Conservation (phyloP, 306 rosid genomes). For the Quercus aquifolioides region DNA sequence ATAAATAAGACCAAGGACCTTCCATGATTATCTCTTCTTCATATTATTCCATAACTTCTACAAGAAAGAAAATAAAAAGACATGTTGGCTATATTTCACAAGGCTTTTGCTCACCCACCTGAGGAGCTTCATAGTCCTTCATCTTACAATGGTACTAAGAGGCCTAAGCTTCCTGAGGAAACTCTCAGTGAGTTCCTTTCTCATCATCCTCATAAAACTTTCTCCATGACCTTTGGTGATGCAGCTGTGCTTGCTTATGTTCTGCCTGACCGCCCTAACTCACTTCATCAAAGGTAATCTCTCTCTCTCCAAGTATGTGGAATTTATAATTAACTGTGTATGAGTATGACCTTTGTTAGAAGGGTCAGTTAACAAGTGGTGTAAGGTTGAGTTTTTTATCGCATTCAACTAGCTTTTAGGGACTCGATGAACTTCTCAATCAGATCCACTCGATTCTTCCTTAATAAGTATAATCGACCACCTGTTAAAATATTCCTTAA, state of each 20-base stretch:
- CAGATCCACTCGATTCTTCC: too few species aligned
- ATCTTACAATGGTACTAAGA: conserved; percentile 60
- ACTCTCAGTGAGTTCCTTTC: conserved; percentile 71
- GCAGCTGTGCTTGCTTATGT: conserved; percentile 90
- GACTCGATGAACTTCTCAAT: too few species aligned
- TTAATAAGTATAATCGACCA: too few species aligned
- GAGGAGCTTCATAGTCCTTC: conserved; percentile 94
- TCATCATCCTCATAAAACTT: conserved; percentile 60
- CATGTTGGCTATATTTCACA: conserved; percentile 90
- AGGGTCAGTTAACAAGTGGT: too few species aligned
- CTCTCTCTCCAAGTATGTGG: not conserved
- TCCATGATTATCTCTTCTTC: not conserved
- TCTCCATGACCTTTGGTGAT: conserved; percentile 64
- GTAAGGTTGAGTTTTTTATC: too few species aligned
- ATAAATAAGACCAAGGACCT: conserved; percentile 11
- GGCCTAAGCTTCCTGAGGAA: conserved; percentile 81
- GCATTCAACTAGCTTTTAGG: too few species aligned
- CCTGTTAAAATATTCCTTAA: too few species aligned
- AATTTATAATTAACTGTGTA: too few species aligned
- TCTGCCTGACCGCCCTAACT: conserved; percentile 41
- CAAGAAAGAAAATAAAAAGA: not conserved
- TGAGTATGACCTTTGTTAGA: too few species aligned
- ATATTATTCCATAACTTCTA: not conserved
- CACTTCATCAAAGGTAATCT: conserved; percentile 56
- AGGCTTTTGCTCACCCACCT: conserved; percentile 90